Conservation (phyloP, 2,329 filamentous ascomycete species). For the Reticulascus tulasneorum region DNA sequence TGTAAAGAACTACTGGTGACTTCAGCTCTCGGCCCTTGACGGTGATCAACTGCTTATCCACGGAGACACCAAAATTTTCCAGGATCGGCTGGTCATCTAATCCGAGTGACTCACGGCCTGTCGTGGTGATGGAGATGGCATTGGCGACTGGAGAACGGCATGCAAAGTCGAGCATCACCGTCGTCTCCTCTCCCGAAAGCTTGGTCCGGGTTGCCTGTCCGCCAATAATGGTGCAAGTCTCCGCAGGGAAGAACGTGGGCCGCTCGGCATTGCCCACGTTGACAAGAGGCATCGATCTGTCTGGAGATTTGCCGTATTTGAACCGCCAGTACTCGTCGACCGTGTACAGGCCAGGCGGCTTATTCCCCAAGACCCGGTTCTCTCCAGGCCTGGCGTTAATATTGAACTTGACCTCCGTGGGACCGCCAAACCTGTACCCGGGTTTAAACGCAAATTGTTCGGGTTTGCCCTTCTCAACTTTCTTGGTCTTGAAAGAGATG, state of each 20-base stretch:
- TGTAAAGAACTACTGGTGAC: constrained; percentile 60
- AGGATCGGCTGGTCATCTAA: constrained; percentile 41
- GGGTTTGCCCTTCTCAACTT: not conserved
- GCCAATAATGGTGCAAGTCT: constrained; percentile 58
- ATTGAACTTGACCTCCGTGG: constrained; percentile 27
- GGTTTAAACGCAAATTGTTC: constrained; percentile 1
- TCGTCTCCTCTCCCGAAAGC: constrained; percentile 57
- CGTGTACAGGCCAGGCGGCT: constrained; percentile 20
- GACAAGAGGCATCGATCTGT: constrained; percentile 48
- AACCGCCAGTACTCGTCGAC: constrained; percentile 41
- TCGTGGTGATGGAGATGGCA: constrained; percentile 58
- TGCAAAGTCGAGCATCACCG: constrained; percentile 68
- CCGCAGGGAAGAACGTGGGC: constrained; percentile 63
- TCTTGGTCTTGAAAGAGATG: too few species aligned
- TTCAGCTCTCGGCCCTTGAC: constrained; percentile 67
- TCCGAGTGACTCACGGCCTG: constrained; percentile 54
- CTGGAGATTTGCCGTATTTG: constrained; percentile 19
- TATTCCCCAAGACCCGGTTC: constrained; percentile 15
- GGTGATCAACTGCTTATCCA: constrained; percentile 61
- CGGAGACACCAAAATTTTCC: constrained; percentile 57
- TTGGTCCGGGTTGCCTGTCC: constrained; percentile 62
- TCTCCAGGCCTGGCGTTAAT: constrained; percentile 15
- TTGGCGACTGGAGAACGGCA: constrained; percentile 65
- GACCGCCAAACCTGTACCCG: constrained; percentile 14
- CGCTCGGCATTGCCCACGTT: constrained; percentile 58